Percentiles rank a stretch among this genome's conserved stretches.
These are phyloP conservation scores for Acanthamoeba rhysodes DNA, from an alignment of 208 protist species.

Conservation along the genomic window DNA sequence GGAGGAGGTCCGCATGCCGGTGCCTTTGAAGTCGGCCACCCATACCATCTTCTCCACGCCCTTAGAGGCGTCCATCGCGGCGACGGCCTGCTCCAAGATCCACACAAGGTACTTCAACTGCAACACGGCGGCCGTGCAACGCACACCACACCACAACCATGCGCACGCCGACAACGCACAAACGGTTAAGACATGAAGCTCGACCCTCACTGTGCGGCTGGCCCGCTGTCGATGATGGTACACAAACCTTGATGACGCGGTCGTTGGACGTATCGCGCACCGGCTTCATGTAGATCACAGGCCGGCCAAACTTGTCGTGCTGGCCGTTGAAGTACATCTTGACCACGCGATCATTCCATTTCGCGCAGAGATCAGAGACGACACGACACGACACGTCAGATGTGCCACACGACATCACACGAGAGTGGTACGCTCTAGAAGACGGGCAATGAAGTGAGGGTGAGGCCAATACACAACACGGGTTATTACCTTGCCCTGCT, in stretches of 20 bases:
- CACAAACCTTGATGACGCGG: constrained; percentile 44
- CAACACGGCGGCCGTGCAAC: not conserved
- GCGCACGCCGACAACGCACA: not conserved
- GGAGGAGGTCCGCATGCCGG: constrained; percentile 49
- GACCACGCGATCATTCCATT: not conserved
- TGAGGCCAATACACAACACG: not conserved
- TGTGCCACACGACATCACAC: not conserved
- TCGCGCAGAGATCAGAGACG: not conserved
- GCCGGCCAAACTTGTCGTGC: constrained; percentile 66
- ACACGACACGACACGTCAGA: not conserved
- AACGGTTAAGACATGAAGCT: not conserved
- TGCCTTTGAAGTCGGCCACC: constrained; percentile 53
- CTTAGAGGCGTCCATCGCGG: constrained; percentile 35
- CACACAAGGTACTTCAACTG: constrained; percentile 72
- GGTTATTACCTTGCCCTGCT: constrained; percentile 28
- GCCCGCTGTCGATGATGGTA: not conserved
- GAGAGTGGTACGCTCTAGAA: not conserved
- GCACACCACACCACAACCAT: too few relatives aligned
- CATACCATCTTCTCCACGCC: constrained; percentile 75
- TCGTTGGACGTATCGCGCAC: constrained; percentile 58
- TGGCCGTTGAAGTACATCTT: constrained; percentile 68
- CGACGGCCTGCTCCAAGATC: constrained; percentile 65
- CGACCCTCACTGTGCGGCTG: not conserved
- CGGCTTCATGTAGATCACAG: constrained; percentile 71
- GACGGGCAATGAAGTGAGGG: not conserved